Evolutionary conservation across 2,329 filamentous ascomycete genomes (phyloP).

Genomic region (Magnaporthiopsis poae): DNA sequence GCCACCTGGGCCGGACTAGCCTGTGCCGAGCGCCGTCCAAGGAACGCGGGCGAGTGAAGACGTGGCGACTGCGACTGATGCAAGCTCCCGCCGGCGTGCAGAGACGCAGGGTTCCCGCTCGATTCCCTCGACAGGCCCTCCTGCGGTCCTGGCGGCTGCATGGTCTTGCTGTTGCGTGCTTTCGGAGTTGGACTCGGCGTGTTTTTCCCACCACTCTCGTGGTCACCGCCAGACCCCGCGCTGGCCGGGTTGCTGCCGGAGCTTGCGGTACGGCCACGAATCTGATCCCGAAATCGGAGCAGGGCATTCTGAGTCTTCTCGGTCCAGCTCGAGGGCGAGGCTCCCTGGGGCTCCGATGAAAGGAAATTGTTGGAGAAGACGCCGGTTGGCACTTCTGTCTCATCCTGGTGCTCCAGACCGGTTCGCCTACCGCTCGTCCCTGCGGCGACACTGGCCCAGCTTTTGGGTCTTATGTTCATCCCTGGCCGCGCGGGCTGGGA

Average conservation of each 20-base stretch:
- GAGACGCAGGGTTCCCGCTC: neutral
- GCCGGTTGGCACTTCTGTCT: neutral
- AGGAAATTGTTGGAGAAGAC: slow-evolving; percentile 20
- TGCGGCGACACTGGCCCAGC: slow-evolving; percentile 18
- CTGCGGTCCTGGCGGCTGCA: too few species aligned
- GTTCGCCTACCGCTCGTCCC: neutral
- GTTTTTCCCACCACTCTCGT: neutral
- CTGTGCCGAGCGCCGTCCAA: slow-evolving; percentile 21
- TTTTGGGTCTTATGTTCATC: neutral
- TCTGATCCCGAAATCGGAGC: slow-evolving; percentile 1
- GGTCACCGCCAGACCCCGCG: neutral
- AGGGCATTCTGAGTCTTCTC: slow-evolving; percentile 8
- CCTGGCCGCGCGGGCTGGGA: too few species aligned
- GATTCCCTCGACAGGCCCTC: neutral
- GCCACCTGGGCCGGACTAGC: slow-evolving; percentile 21
- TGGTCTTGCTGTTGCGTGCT: neutral
- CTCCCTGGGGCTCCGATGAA: slow-evolving; percentile 16
- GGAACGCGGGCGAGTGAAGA: slow-evolving; percentile 16
- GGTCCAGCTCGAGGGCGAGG: slow-evolving; percentile 23
- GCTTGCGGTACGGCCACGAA: neutral
- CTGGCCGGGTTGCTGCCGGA: neutral
- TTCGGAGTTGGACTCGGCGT: neutral
- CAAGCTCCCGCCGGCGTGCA: neutral
- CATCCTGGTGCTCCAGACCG: slow-evolving; percentile 1
- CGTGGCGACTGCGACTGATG: neutral